phyloP scores from a whole-genome alignment of 73 alveolate genomes.

The Paramecium sonneborni region DNA sequence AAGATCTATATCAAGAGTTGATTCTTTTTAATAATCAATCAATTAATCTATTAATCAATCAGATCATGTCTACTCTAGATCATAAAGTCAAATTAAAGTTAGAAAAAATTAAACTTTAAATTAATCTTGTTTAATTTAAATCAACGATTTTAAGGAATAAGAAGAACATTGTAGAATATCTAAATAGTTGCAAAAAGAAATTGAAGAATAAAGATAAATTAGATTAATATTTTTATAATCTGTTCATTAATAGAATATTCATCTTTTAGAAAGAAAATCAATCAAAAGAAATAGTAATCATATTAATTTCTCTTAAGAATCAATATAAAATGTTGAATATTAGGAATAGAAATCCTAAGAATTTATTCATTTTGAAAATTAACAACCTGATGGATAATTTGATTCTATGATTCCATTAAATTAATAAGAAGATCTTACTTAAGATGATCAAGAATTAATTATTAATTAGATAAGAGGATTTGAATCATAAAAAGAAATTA shows the following conservation, averaged over 20 bases:
- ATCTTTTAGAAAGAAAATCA: neutral
- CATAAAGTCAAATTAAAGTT: neutral
- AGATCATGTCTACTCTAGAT: neutral
- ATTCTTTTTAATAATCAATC: neutral
- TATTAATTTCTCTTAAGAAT: neutral
- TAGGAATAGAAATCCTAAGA: neutral
- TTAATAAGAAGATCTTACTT: neutral
- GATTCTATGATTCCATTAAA: slow-evolving; percentile 9
- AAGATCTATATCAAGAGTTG: neutral
- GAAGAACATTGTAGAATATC: neutral
- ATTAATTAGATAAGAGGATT: neutral
- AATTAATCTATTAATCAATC: neutral
- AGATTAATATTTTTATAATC: neutral
- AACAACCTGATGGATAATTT: neutral
- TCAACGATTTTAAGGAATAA: neutral
- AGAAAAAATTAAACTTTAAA: neutral
- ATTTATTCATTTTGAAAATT: slow-evolving; percentile 8
- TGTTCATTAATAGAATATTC: neutral
- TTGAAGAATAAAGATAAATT: neutral
- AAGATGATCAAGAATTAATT: neutral
- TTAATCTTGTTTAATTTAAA: neutral
- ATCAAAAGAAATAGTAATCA: neutral
- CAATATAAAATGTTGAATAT: neutral
- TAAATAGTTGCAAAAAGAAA: neutral
- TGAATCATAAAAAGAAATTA: neutral